A percentile compares a stretch with the other conserved stretches of the same genome.
Conservation (phyloP, 306 rosid species). For the Trifolium repens region DNA sequence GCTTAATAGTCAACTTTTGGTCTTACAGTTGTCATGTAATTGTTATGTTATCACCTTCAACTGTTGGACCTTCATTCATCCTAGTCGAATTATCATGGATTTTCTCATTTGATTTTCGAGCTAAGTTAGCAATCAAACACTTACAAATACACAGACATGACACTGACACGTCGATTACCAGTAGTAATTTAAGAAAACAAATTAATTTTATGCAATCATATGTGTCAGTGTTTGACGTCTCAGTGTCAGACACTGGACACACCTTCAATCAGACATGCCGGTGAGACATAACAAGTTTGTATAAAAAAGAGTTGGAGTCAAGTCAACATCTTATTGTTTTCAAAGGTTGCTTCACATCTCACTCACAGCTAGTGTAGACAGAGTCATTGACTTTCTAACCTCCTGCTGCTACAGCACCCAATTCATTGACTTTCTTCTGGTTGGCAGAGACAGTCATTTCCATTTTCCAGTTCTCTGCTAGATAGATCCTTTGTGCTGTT, state of each 20-base stretch:
- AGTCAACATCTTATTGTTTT: background rate
- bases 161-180: too few relatives aligned
- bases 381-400: background rate
- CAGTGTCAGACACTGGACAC: too few relatives aligned
- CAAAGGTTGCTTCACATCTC: background rate
- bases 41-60: conserved; percentile 15
- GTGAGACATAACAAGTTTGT: too few relatives aligned
- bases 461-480: background rate
- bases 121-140: background rate
- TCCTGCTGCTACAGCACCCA: background rate
- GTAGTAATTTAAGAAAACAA: too few relatives aligned
- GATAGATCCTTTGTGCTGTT: too few relatives aligned
- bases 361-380: background rate
- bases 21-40: background rate
- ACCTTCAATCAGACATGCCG: too few relatives aligned
- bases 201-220: too few relatives aligned
- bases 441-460: background rate
- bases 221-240: too few relatives aligned
- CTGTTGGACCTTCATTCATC: background rate
- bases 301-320: background rate
- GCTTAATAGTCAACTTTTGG: background rate
- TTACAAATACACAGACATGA: too few relatives aligned
- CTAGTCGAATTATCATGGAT: background rate
- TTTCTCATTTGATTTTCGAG: background rate
- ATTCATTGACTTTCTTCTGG: background rate